Conservation (phyloP, 768 basidiomycete species). For the Fomitopsis pulvina region DNA sequence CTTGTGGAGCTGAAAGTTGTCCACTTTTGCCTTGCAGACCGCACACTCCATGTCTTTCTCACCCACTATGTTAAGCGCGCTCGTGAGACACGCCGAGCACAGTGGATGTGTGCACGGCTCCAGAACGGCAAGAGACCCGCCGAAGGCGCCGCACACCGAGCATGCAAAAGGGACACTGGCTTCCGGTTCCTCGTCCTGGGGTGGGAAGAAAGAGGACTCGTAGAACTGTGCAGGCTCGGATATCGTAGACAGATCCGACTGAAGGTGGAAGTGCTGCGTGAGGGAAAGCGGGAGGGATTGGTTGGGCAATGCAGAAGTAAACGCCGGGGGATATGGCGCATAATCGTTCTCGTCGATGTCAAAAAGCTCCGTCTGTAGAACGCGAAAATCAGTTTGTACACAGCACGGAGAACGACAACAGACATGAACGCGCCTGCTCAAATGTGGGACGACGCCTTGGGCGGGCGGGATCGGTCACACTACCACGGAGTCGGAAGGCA, state of each 20-base stretch:
- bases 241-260: conserved; percentile 26
- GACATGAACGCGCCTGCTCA: conserved; percentile 30
- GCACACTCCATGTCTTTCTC: conserved; percentile 86
- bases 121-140: conserved; percentile 53
- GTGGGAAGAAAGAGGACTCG: conserved; percentile 24
- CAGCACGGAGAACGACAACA: conserved; percentile 13
- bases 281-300: conserved; percentile 29
- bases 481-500: conserved; percentile 61
- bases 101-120: conserved; percentile 71
- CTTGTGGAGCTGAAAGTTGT: conserved; percentile 53
- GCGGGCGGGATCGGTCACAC: conserved; percentile 64
- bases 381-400: no score
- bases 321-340: conserved; percentile 37
- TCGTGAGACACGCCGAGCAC: conserved; percentile 78
- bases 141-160: conserved; percentile 53
- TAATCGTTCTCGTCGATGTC: conserved; percentile 72
- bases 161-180: conserved; percentile 34
- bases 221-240: conserved; percentile 29
- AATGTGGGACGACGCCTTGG: conserved; percentile 34
- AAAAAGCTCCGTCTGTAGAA: conserved; percentile 52
- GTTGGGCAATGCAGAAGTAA: conserved; percentile 25
- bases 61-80: conserved; percentile 82
- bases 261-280: conserved; percentile 37
- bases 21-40: conserved; percentile 65
- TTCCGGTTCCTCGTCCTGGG: conserved; percentile 20